A percentile compares a stretch with the other conserved stretches of the same genome.
Evolutionary conservation across 805 yeast species (phyloP).

Genomic region (Yarrowia divulgata): DNA sequence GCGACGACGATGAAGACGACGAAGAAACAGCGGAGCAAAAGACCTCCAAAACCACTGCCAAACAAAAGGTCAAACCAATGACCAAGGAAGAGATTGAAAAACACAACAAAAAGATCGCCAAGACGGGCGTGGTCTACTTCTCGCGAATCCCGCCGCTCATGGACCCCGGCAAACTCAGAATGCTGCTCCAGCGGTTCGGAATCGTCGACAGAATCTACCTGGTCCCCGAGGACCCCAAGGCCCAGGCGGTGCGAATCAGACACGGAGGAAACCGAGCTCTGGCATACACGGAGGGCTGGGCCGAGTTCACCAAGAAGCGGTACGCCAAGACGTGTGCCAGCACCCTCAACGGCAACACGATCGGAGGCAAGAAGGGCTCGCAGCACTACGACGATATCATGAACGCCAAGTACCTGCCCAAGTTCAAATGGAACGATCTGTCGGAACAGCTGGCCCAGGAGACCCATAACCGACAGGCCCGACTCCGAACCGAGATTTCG

Average conservation of each 20-base stretch:
- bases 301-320: conserved; percentile 80
- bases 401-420: conserved; percentile 86
- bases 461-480: conserved; percentile 85
- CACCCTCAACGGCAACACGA: conserved; percentile 83
- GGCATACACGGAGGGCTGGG: conserved; percentile 96
- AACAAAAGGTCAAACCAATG: conserved; percentile 44
- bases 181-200: conserved; percentile 82
- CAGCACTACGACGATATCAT: conserved; percentile 94
- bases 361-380: conserved; percentile 91
- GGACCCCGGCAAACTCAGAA: conserved; percentile 92
- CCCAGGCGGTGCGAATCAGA: conserved; percentile 71
- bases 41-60: not conserved
- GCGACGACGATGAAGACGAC: conserved; percentile 42
- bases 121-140: conserved; percentile 91
- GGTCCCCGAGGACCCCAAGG: conserved; percentile 79
- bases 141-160: conserved; percentile 94
- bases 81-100: conserved; percentile 50
- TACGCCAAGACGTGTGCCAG: conserved; percentile 89
- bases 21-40: conserved; percentile 20
- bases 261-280: conserved; percentile 92
- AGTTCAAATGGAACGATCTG: conserved; percentile 94
- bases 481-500: conserved; percentile 83
- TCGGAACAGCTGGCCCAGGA: conserved; percentile 93
- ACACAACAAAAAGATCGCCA: conserved; percentile 59
- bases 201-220: conserved; percentile 84